These are phyloP conservation scores for Cladosporium sp. DNA, from an alignment of 2,329 filamentous ascomycete genomes.

Conservation along the genomic window DNA sequence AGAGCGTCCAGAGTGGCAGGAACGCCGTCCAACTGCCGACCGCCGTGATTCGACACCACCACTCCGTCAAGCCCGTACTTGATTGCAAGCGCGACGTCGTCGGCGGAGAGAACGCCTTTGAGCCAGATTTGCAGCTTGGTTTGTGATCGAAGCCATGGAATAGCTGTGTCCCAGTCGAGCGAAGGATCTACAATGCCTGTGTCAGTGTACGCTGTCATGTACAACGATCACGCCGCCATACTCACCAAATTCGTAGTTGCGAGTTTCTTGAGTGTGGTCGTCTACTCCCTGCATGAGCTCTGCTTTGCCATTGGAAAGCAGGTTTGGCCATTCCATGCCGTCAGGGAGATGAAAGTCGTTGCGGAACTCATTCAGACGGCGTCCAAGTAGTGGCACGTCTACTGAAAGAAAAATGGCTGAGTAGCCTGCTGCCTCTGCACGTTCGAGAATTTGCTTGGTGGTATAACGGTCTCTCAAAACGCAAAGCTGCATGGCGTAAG, in stretches of 20 bases:
- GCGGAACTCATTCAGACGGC: slow-evolving; percentile 46
- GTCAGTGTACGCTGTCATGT: slow-evolving; percentile 25
- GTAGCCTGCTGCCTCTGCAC: slow-evolving; percentile 36
- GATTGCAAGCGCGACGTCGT: slow-evolving; percentile 44
- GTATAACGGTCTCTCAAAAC: slow-evolving; percentile 49
- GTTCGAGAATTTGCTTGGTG: slow-evolving; percentile 37
- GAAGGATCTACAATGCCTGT: slow-evolving; percentile 35
- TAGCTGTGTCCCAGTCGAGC: slow-evolving; percentile 43
- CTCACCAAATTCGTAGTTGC: slow-evolving; percentile 32
- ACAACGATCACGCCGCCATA: too few relatives aligned
- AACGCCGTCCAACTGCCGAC: slow-evolving; percentile 53
- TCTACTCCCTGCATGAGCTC: neutral
- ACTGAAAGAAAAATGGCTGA: slow-evolving; percentile 49
- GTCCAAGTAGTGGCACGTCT: slow-evolving; percentile 47
- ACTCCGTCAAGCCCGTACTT: slow-evolving; percentile 37
- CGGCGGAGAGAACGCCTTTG: slow-evolving; percentile 38
- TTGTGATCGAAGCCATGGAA: slow-evolving; percentile 44
- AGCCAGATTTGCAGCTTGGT: slow-evolving; percentile 46
- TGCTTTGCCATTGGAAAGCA: neutral
- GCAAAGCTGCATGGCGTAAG: slow-evolving; percentile 53
- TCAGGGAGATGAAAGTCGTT: slow-evolving; percentile 46
- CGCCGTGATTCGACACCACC: slow-evolving; percentile 52
- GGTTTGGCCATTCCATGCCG: slow-evolving; percentile 41
- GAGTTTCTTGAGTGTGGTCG: slow-evolving; percentile 22
- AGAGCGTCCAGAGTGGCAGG: slow-evolving; percentile 49